Conservation (phyloP, 2,329 filamentous ascomycete species). For the Nemania diffusa region DNA sequence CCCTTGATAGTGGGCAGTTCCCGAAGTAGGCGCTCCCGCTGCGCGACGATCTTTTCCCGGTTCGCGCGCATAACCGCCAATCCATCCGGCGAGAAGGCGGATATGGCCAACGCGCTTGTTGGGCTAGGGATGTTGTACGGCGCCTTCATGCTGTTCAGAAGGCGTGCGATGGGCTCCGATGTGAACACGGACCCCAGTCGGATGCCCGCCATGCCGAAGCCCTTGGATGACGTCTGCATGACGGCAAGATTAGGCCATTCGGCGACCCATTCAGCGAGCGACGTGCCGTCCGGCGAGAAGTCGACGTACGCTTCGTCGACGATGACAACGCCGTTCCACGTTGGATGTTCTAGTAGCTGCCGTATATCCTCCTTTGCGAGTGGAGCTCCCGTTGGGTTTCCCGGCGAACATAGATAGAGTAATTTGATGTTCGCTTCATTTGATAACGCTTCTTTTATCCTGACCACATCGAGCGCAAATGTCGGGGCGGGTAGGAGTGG, state of each 20-base stretch:
- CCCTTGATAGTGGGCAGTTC: conserved; percentile 81
- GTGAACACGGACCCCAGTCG: conserved; percentile 88
- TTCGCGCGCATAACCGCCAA: conserved; percentile 78
- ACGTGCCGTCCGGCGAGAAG: conserved; percentile 82
- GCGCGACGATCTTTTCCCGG: conserved; percentile 74
- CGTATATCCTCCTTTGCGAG: conserved; percentile 80
- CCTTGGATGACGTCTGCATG: conserved; percentile 98
- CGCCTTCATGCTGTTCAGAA: conserved; percentile 93
- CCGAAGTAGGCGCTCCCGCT: conserved; percentile 78
- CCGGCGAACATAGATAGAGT: conserved; percentile 91
- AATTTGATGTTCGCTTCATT: conserved; percentile 77
- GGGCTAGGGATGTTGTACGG: conserved; percentile 95
- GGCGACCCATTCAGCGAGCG: conserved; percentile 88
- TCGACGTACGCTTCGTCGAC: conserved; percentile 97
- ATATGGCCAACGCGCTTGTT: conserved; percentile 81
- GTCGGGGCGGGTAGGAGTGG: conserved; percentile 76
- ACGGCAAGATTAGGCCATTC: conserved; percentile 97
- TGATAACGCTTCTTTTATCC: conserved; percentile 74
- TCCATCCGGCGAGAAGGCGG: conserved; percentile 75
- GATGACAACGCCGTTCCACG: conserved; percentile 94
- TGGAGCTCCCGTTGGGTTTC: conserved; percentile 88
- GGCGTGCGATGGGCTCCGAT: conserved; percentile 74
- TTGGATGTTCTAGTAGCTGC: conserved; percentile 81
- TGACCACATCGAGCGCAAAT: conserved; percentile 78
- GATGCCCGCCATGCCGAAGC: conserved; percentile 94